Evolutionary conservation across 2,329 filamentous ascomycete species (phyloP).

Genomic region (Botrytis galanthina): DNA sequence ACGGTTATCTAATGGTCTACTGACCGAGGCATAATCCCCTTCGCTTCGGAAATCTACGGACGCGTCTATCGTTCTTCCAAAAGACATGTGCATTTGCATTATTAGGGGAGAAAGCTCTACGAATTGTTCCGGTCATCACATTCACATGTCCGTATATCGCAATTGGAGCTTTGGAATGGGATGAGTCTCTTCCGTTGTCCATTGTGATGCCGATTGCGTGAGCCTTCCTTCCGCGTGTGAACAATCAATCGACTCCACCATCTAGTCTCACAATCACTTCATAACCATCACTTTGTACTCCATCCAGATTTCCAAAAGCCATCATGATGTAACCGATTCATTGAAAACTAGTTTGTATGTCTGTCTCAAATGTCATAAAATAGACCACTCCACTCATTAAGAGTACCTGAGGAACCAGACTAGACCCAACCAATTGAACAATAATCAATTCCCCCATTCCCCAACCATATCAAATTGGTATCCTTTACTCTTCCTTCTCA

Average conservation of each 20-base stretch:
- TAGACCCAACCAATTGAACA: constrained; percentile 26
- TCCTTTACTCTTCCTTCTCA: constrained; percentile 44
- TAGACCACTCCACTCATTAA: constrained; percentile 16
- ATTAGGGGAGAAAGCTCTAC: background rate
- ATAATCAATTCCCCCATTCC: constrained; percentile 22
- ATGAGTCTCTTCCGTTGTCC: background rate
- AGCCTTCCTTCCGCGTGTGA: background rate
- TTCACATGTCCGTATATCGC: background rate
- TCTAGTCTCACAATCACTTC: constrained; percentile 7
- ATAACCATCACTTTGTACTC: background rate
- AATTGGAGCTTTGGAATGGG: background rate
- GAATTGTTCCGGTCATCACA: background rate
- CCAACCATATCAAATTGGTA: constrained; percentile 28
- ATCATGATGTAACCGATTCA: constrained; percentile 13
- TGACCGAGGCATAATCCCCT: background rate
- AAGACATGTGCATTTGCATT: background rate
- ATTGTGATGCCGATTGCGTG: background rate
- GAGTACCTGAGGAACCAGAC: constrained; percentile 14
- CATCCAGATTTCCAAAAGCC: background rate
- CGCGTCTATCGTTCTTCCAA: background rate
- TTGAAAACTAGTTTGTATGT: constrained; percentile 12
- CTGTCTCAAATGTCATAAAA: constrained; percentile 13
- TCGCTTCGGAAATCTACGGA: constrained; percentile 7
- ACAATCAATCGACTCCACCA: background rate
- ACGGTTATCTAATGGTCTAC: background rate